These are phyloP conservation scores for Mucor saturninus DNA, from an alignment of 371 early-diverging fungal genomes.

Conservation along the genomic window DNA sequence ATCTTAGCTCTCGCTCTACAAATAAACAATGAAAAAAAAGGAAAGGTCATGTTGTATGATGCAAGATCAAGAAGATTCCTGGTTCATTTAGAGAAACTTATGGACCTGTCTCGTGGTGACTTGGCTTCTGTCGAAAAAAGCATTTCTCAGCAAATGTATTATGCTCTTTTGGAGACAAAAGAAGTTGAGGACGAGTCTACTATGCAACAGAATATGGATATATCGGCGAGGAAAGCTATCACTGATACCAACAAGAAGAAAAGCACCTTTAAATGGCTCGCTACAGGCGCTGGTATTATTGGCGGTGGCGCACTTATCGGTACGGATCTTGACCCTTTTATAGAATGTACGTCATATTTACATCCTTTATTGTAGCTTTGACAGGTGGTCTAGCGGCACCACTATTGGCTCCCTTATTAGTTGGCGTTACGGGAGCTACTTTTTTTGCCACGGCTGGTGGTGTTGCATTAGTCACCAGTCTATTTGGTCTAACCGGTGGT, in stretches of 20 bases:
- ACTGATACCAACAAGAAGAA: constrained; percentile 56
- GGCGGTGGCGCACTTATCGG: constrained; percentile 73
- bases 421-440: constrained; percentile 62
- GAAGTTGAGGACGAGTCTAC: constrained; percentile 13
- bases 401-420: constrained; percentile 61
- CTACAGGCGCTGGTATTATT: constrained; percentile 62
- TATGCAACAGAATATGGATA: constrained; percentile 31
- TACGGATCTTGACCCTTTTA: constrained; percentile 1
- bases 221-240: constrained; percentile 51
- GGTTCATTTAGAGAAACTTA: constrained; percentile 28
- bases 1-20: constrained; percentile 32
- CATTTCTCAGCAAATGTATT: constrained; percentile 54
- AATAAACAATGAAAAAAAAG: constrained; percentile 7
- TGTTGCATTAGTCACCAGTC: constrained; percentile 63
- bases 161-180: constrained; percentile 36
- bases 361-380: constrained; percentile 35
- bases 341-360: neutral
- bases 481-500: constrained; percentile 69
- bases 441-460: constrained; percentile 68
- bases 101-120: constrained; percentile 30
- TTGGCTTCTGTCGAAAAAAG: constrained; percentile 45
- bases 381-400: constrained; percentile 76
- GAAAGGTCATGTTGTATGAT: constrained; percentile 42
- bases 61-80: constrained; percentile 45
- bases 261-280: constrained; percentile 58